phyloP scores from a whole-genome alignment of 2,329 filamentous ascomycete species.

The Neofusicoccum umdonicola region DNA sequence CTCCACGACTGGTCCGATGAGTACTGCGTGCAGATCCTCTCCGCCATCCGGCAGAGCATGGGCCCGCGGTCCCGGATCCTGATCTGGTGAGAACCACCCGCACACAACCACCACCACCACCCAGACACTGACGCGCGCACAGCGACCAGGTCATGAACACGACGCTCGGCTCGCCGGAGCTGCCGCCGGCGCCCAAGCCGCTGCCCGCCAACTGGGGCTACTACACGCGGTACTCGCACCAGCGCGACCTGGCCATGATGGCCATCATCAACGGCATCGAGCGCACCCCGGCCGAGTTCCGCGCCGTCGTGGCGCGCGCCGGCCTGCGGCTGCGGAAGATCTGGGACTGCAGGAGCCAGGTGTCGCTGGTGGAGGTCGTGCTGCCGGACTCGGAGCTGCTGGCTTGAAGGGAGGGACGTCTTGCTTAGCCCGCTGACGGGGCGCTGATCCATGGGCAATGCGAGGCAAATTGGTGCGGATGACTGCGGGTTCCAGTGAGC shows the following conservation, averaged over 20 bases:
- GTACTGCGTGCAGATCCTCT: constrained; percentile 33
- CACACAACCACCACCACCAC: too few relatives aligned
- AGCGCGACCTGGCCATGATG: constrained; percentile 36
- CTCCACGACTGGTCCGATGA: constrained; percentile 61
- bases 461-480: too few relatives aligned
- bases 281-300: constrained; percentile 33
- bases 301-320: constrained; percentile 27
- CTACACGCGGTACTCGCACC: constrained; percentile 32
- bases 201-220: constrained; percentile 39
- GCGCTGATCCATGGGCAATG: too few relatives aligned
- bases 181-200: constrained; percentile 30
- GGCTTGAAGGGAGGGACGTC: not conserved
- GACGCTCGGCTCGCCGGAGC: constrained; percentile 28
- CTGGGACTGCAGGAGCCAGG: constrained; percentile 33
- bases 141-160: constrained; percentile 40
- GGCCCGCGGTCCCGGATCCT: constrained; percentile 17
- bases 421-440: too few relatives aligned
- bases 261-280: constrained; percentile 39
- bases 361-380: constrained; percentile 30
- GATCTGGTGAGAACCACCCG: constrained; percentile 8
- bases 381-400: constrained; percentile 6
- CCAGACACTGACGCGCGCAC: too few relatives aligned
- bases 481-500: too few relatives aligned
- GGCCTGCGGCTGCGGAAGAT: constrained; percentile 33
- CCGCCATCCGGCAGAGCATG: constrained; percentile 15